phyloP scores from a whole-genome alignment of 352 stramenopile genomes.

The Phytophthora pseudosyringae region DNA sequence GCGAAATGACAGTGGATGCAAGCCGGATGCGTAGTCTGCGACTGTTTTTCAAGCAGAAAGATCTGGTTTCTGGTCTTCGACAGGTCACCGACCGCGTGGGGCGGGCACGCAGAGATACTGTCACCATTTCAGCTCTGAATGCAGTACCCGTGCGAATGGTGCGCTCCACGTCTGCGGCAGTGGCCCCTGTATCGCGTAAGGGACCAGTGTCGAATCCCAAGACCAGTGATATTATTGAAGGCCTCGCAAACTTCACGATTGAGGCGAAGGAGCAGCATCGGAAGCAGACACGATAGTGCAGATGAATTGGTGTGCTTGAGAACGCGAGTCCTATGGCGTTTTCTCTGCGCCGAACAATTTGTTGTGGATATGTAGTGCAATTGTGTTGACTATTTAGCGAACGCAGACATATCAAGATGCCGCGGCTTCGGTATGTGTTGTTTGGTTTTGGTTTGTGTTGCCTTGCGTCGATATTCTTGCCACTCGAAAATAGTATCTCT shows the following conservation, averaged over 20 bases:
- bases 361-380: slow-evolving; percentile 22
- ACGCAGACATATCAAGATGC: slow-evolving; percentile 22
- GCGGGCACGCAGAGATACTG: slow-evolving; percentile 31
- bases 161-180: slow-evolving; percentile 25
- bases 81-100: slow-evolving; percentile 31
- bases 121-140: slow-evolving; percentile 13
- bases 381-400: slow-evolving; percentile 39
- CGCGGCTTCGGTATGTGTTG: slow-evolving; percentile 14
- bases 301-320: slow-evolving; percentile 4
- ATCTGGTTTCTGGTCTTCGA: slow-evolving; percentile 60
- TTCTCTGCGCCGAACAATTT: slow-evolving; percentile 15
- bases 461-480: not conserved
- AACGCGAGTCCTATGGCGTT: not conserved
- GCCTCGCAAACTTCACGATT: slow-evolving; percentile 51
- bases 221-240: slow-evolving; percentile 56
- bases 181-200: slow-evolving; percentile 28
- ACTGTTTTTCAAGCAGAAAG: slow-evolving; percentile 73
- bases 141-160: slow-evolving; percentile 11
- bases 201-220: slow-evolving; percentile 28
- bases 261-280: slow-evolving; percentile 40
- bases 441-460: slow-evolving; percentile 16
- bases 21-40: slow-evolving; percentile 56
- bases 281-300: slow-evolving; percentile 31
- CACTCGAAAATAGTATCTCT: slow-evolving; percentile 25
- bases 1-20: slow-evolving; percentile 67